A percentile compares a stretch with the other conserved stretches of the same genome.
phyloP scores from a whole-genome alignment of 2,329 filamentous ascomycete species.

The Talaromyces atroroseus region DNA sequence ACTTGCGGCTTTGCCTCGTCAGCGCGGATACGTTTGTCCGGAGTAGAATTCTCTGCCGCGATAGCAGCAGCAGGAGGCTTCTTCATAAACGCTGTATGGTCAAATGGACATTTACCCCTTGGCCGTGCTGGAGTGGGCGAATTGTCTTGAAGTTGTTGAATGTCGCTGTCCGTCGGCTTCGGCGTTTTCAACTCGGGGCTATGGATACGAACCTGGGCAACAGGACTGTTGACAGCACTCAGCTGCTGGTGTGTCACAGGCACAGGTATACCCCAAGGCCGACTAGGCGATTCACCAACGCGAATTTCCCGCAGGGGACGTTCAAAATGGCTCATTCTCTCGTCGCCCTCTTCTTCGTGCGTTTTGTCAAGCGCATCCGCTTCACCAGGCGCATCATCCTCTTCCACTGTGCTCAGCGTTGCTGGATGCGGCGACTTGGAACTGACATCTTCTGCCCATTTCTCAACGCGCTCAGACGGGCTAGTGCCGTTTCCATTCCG shows the following conservation, averaged over 20 bases:
- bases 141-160: constrained; percentile 14
- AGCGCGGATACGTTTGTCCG: background rate
- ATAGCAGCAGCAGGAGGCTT: background rate
- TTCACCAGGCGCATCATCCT: constrained; percentile 21
- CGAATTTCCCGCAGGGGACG: constrained; percentile 79
- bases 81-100: constrained; percentile 15
- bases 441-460: constrained; percentile 77
- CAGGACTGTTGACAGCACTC: constrained; percentile 23
- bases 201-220: constrained; percentile 17
- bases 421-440: constrained; percentile 44
- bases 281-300: constrained; percentile 87
- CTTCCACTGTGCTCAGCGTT: constrained; percentile 35
- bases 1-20: background rate
- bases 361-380: constrained; percentile 27
- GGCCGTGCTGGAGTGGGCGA: constrained; percentile 17
- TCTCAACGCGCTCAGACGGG: constrained; percentile 69
- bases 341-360: constrained; percentile 39
- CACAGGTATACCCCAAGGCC: constrained; percentile 87
- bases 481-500: constrained; percentile 31
- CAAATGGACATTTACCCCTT: constrained; percentile 32
- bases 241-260: constrained; percentile 54
- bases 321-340: constrained; percentile 71
- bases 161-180: constrained; percentile 10
- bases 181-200: constrained; percentile 16
- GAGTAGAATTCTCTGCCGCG: background rate